These are phyloP conservation scores for Grifola frondosa DNA, from an alignment of 1,284 basidiomycete species.

Conservation along the genomic window DNA sequence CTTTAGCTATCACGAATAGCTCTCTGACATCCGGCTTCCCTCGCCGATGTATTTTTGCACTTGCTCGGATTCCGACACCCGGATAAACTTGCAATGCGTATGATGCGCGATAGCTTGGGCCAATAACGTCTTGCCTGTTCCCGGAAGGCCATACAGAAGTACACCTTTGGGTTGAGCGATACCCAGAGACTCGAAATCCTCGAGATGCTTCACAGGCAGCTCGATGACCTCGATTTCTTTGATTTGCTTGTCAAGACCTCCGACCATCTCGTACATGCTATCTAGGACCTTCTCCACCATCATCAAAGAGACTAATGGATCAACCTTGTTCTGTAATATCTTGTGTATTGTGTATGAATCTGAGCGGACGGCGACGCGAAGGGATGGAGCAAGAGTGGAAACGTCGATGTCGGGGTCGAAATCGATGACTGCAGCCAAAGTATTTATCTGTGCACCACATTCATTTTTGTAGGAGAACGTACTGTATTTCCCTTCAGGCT, in stretches of 20 bases:
- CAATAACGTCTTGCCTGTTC: constrained; percentile 92
- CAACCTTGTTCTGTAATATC: constrained; percentile 91
- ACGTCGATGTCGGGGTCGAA: constrained; percentile 87
- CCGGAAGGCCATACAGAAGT: constrained; percentile 92
- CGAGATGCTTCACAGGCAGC: constrained; percentile 95
- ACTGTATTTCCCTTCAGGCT: constrained; percentile 99
- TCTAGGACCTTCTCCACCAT: constrained; percentile 99
- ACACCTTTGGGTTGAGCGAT: constrained; percentile 98
- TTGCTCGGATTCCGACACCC: constrained; percentile 90
- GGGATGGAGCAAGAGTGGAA: constrained; percentile 75
- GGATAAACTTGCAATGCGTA: constrained; percentile 96
- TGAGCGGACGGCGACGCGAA: constrained; percentile 92
- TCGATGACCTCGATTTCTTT: constrained; percentile 99
- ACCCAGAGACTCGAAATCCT: constrained; percentile 93
- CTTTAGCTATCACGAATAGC: constrained; percentile 96
- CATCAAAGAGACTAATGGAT: constrained; percentile 94
- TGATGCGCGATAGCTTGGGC: constrained; percentile 95
- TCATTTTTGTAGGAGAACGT: constrained; percentile 23
- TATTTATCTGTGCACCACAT: not conserved
- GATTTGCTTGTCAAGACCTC: constrained; percentile 96
- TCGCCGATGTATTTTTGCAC: constrained; percentile 99
- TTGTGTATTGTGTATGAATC: constrained; percentile 94
- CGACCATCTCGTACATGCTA: constrained; percentile 99
- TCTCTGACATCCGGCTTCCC: constrained; percentile 93
- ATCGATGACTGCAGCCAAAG: constrained; percentile 74